Conservation (phyloP, 176 grass and related monocot genomes). For the Panicum miliaceum region DNA sequence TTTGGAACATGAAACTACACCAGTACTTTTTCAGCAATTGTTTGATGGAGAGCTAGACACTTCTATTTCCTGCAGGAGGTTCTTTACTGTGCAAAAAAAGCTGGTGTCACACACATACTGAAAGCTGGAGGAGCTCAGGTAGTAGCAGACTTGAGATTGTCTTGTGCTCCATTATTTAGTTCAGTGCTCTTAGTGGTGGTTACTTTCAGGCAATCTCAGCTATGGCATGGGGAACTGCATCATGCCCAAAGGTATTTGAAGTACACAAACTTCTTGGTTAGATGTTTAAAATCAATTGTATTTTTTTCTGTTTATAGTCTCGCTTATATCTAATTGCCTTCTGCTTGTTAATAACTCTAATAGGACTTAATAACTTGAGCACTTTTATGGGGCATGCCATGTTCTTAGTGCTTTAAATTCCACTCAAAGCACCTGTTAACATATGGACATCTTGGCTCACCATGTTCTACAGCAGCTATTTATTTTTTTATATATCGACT, state of each 20-base stretch:
- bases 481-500: neutral
- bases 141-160: slow-evolving; percentile 9
- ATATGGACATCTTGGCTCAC: slow-evolving; percentile 6
- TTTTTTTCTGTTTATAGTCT: neutral
- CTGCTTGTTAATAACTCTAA: slow-evolving; percentile 19
- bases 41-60: neutral
- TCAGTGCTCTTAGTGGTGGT: slow-evolving; percentile 29
- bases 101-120: slow-evolving; percentile 93
- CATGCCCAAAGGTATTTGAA: slow-evolving; percentile 86
- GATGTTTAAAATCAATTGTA: neutral
- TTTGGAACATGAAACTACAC: neutral
- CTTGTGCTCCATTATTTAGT: neutral
- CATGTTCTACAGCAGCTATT: neutral
- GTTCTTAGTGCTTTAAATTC: slow-evolving; percentile 10
- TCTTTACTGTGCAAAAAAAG: slow-evolving; percentile 97
- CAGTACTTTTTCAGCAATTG: neutral
- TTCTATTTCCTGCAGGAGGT: slow-evolving; percentile 65
- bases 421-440: neutral
- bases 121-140: slow-evolving; percentile 98
- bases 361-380: neutral
- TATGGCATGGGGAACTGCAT: slow-evolving; percentile 92
- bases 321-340: neutral
- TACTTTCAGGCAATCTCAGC: slow-evolving; percentile 80
- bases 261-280: neutral
- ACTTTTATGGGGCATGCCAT: neutral